These are phyloP conservation scores for Zhuliangozyma parablackwelliae DNA, from an alignment of 1,139 yeast species.

Conservation along the genomic window DNA sequence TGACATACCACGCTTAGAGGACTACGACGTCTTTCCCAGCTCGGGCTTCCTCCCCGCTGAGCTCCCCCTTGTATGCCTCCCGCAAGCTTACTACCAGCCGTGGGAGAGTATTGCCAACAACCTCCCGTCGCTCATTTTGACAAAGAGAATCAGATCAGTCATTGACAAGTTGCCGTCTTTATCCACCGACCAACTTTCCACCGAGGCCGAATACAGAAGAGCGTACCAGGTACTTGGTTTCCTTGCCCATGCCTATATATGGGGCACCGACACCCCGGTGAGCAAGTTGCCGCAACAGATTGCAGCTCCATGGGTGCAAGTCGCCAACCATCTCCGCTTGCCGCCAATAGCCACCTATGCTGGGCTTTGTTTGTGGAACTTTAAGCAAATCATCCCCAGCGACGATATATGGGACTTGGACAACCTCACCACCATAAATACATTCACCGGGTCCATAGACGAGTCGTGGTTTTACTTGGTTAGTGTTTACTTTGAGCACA, in stretches of 20 bases:
- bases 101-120: constrained; percentile 73
- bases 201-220: constrained; percentile 56
- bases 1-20: constrained; percentile 32
- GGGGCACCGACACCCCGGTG: constrained; percentile 73
- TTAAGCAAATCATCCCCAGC: constrained; percentile 54
- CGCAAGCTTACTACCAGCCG: constrained; percentile 59
- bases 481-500: constrained; percentile 79
- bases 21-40: constrained; percentile 63
- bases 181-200: constrained; percentile 39
- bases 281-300: constrained; percentile 64
- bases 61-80: constrained; percentile 57
- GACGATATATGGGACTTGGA: constrained; percentile 48
- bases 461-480: constrained; percentile 93
- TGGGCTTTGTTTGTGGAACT: constrained; percentile 85
- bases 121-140: constrained; percentile 68
- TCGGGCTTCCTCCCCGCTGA: constrained; percentile 78
- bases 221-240: constrained; percentile 79
- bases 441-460: constrained; percentile 87
- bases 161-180: constrained; percentile 61
- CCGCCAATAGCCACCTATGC: constrained; percentile 91
- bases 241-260: constrained; percentile 81
- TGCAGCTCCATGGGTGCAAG: constrained; percentile 63
- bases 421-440: constrained; percentile 72
- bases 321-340: constrained; percentile 57
- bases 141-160: constrained; percentile 54